Evolutionary conservation across 2,329 filamentous ascomycete species (phyloP), one percentile per base, ranked within the genome.

Genomic region (Cladophialophora chaetospira): DNA sequence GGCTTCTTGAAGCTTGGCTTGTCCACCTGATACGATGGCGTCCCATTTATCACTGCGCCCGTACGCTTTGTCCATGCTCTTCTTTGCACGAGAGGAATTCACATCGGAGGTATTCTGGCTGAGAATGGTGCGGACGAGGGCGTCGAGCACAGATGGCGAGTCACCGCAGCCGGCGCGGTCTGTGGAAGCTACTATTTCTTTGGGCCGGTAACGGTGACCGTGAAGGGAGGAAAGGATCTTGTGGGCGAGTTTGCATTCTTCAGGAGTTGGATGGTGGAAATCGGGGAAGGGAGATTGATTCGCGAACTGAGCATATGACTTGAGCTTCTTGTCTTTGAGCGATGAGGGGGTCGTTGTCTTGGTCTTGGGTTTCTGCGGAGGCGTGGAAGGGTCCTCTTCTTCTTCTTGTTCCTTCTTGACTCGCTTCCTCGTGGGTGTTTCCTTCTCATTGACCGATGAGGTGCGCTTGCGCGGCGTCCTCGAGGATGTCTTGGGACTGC

Each of bases 161-260:
- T 87, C 84, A 29, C 84, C 84, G 62, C 84, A 87, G 15, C 90
- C 90, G 10, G 90, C 84, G 3, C 89, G 79, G 5, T 84, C 83
- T 4, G 88, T 76, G 4, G 88, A 89, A 3, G 82, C 76, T 1
- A 88, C 87, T 6, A 92, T 83, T 1, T 78, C 81, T n/a, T 82
- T 76, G 0, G 90, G 90, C 1, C 82, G 78, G 44, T 76, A 75
- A 11, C 87, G 79, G 52, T 83, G 77, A 1, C 88, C 88, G 66
- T 95, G 89, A 0, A 84, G 70, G 10, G 78, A 76, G 1, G 84
- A 80, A 0, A 95, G 80, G 2, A 93, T 75, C 1, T 77, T 73
- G 53, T 85, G 82, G 3, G 93, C 87, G 65, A 87, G 80, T 61
- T 86, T 79, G 67, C 89, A 92, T 64, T 89, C 84, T 48, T 85